phyloP scores from a whole-genome alignment of 2,329 filamentous ascomycete species.

The Alternaria sp. region DNA sequence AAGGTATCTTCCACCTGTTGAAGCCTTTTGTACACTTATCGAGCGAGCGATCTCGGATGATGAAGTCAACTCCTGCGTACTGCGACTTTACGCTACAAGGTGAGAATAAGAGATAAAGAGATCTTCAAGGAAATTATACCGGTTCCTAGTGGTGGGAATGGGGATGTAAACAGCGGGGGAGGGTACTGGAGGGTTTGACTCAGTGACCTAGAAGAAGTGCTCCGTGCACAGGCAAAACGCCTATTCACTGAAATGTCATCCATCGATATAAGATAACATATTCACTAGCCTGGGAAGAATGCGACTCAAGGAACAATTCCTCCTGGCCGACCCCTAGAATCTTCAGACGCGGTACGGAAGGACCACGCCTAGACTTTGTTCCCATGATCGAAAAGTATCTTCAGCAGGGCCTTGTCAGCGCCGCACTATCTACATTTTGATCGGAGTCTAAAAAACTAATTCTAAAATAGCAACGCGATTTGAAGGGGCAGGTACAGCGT shows the following conservation, averaged over 20 bases:
- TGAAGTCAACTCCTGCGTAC: not conserved
- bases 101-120: not conserved
- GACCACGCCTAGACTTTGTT: not conserved
- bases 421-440: no score
- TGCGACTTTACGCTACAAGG: not conserved
- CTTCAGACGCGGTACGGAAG: not conserved
- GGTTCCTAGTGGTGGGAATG: not conserved
- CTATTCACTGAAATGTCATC: not conserved
- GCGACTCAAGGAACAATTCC: no score
- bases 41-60: not conserved
- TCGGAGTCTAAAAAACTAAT: no score
- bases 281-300: not conserved
- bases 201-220: not conserved
- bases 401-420: not conserved
- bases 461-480: no score
- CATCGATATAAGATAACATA: not conserved
- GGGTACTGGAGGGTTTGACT: not conserved
- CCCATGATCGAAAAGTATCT: not conserved
- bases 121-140: not conserved
- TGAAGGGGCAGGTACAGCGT: no score
- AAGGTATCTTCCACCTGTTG: not conserved
- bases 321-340: no score
- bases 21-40: not conserved
- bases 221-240: not conserved
- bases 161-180: not conserved